phyloP scores from a whole-genome alignment of 176 grass and related monocot genomes.

The Metroxylon sagu region DNA sequence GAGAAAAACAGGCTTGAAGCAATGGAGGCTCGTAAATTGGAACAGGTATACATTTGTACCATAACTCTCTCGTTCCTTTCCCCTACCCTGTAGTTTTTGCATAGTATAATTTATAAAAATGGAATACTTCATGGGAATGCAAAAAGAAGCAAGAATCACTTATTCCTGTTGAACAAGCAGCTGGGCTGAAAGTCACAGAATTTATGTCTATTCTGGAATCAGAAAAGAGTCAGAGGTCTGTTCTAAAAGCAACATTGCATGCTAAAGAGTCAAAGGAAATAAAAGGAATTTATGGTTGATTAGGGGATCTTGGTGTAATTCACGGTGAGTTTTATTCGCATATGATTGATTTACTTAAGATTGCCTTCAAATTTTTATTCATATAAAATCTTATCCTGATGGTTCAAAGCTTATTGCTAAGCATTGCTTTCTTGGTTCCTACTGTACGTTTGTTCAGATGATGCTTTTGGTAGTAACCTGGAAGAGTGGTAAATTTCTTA shows the following conservation, averaged over 20 bases:
- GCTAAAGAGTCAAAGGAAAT: constrained; percentile 94
- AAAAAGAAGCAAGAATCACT: constrained; percentile 56
- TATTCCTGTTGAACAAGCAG: constrained; percentile 70
- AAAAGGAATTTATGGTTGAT: constrained; percentile 82
- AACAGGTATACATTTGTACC: constrained; percentile 35
- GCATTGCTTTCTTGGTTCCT: too few species aligned
- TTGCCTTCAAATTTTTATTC: too few species aligned
- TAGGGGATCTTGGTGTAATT: constrained; percentile 90
- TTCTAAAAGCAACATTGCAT: constrained; percentile 80
- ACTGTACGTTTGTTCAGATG: too few species aligned
- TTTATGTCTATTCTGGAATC: constrained; percentile 58
- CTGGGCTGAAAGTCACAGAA: constrained; percentile 79
- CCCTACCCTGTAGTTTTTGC: background rate
- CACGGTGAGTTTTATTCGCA: constrained; percentile 44
- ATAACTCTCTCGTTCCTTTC: background rate
- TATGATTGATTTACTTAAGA: too few species aligned
- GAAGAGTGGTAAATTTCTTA: too few species aligned
- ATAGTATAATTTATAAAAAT: constrained; percentile 8
- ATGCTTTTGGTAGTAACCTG: too few species aligned
- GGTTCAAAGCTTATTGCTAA: too few species aligned
- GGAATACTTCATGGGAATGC: constrained; percentile 47
- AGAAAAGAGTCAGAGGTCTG: constrained; percentile 64
- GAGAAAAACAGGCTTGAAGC: constrained; percentile 50
- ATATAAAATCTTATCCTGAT: too few species aligned
- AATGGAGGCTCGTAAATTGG: constrained; percentile 52